These are phyloP conservation scores for Elsinoe australis DNA, from an alignment of 2,329 filamentous ascomycete genomes.

Conservation along the genomic window DNA sequence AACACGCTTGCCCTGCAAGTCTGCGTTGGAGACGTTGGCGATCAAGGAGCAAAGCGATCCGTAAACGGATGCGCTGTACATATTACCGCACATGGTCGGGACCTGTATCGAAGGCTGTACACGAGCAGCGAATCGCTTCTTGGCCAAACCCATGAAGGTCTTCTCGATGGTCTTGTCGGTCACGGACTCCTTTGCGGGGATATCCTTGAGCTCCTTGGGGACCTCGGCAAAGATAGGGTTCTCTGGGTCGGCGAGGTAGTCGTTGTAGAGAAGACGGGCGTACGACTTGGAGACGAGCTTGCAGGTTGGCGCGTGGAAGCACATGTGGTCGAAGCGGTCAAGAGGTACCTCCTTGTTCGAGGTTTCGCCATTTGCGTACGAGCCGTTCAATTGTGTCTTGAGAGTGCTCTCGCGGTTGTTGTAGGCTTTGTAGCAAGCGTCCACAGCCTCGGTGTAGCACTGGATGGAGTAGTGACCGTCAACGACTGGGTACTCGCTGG, in stretches of 20 bases:
- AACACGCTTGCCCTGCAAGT: constrained; percentile 44
- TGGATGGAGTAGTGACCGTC: constrained; percentile 47
- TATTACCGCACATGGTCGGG: constrained; percentile 49
- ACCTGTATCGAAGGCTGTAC: constrained; percentile 45
- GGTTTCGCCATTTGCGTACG: constrained; percentile 37
- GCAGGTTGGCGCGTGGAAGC: constrained; percentile 48
- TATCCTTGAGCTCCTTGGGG: constrained; percentile 40
- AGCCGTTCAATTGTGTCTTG: constrained; percentile 37
- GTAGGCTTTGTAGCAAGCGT: constrained; percentile 48
- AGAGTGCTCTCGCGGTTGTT: constrained; percentile 42
- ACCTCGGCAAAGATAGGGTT: constrained; percentile 45
- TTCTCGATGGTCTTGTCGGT: constrained; percentile 48
- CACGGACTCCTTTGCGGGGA: constrained; percentile 41
- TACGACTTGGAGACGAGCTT: constrained; percentile 50
- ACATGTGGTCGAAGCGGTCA: constrained; percentile 49
- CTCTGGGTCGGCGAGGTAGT: constrained; percentile 41
- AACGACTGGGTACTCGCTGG: constrained; percentile 47
- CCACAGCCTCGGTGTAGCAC: constrained; percentile 48
- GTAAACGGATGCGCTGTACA: constrained; percentile 49
- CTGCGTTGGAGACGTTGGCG: constrained; percentile 38
- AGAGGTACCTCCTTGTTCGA: constrained; percentile 39
- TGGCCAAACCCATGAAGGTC: constrained; percentile 45
- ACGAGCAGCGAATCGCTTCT: constrained; percentile 45
- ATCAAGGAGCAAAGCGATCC: constrained; percentile 43
- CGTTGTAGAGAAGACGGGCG: constrained; percentile 47